A percentile compares a stretch with the other conserved stretches of the same genome.
Conservation (phyloP, 768 basidiomycete genomes). For the Mrakia gelida region DNA sequence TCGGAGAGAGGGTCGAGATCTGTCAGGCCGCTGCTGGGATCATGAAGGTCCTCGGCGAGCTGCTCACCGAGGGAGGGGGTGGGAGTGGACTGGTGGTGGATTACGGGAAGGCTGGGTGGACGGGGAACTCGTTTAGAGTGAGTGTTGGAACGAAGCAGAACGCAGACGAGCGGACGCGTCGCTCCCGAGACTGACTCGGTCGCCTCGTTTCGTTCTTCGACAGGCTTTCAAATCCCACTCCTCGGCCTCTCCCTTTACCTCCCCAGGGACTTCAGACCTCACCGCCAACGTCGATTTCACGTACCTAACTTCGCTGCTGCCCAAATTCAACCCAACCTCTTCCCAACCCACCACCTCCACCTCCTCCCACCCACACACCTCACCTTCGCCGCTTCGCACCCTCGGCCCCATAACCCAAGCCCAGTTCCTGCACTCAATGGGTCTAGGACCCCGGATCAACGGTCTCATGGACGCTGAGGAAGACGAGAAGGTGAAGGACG, state of each 20-base stretch:
- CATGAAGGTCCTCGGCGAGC: conserved; percentile 62
- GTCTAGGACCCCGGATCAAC: conserved; percentile 62
- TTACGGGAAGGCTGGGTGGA: conserved; percentile 72
- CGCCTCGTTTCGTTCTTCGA: background rate
- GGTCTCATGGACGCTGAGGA: conserved; percentile 53
- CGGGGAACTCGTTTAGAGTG: conserved; percentile 75
- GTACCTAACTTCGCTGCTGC: conserved; percentile 53
- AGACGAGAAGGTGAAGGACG: conserved; percentile 50
- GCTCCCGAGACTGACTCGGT: background rate
- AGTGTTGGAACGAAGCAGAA: conserved; percentile 40
- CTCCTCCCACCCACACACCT: too few species aligned
- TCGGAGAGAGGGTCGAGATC: conserved; percentile 74
- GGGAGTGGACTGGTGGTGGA: conserved; percentile 74
- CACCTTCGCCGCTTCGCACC: conserved; percentile 24
- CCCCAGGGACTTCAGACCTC: conserved; percentile 82
- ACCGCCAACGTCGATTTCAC: conserved; percentile 97
- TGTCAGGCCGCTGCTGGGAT: conserved; percentile 65
- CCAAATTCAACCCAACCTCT: conserved; percentile 62
- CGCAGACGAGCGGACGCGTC: background rate
- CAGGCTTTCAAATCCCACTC: conserved; percentile 88
- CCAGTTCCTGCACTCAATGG: conserved; percentile 73
- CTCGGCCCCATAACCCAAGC: conserved; percentile 73
- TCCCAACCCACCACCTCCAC: conserved; percentile 48
- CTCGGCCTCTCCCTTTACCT: conserved; percentile 71
- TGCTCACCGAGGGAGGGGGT: conserved; percentile 48